Evolutionary conservation across 768 basidiomycete genomes (phyloP).

Genomic region (Xerocomus potaroensis): DNA sequence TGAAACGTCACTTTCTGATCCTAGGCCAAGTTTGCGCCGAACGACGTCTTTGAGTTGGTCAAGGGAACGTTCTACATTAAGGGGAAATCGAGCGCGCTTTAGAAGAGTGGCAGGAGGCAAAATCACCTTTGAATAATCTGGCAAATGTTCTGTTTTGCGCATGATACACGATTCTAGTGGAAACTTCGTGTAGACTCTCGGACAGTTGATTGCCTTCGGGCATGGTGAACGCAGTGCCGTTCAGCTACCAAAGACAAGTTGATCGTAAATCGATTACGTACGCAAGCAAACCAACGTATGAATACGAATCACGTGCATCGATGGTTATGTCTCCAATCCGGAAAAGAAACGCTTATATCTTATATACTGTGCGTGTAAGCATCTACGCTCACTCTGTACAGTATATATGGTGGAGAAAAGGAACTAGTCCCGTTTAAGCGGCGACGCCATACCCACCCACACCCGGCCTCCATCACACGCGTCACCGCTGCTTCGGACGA

Average conservation of each 20-base stretch:
- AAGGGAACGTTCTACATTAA: slow-evolving; percentile 52
- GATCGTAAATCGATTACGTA: slow-evolving; percentile 10
- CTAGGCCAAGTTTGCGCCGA: slow-evolving; percentile 56
- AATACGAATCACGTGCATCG: no score
- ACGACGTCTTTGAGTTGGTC: slow-evolving; percentile 54
- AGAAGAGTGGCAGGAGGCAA: neutral
- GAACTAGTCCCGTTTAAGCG: no score
- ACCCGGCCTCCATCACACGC: no score
- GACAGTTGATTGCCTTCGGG: slow-evolving; percentile 4
- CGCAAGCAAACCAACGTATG: no score
- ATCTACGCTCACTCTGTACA: no score
- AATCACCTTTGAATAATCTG: slow-evolving; percentile 40
- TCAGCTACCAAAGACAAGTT: neutral
- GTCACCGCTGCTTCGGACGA: no score
- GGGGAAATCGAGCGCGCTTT: slow-evolving; percentile 5
- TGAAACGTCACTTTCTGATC: slow-evolving; percentile 31
- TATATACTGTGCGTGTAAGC: no score
- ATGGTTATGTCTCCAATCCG: no score
- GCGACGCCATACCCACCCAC: no score
- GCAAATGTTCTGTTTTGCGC: slow-evolving; percentile 35
- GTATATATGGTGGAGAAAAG: no score
- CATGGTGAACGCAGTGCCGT: slow-evolving; percentile 11
- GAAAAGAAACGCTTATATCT: no score
- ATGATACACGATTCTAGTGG: slow-evolving; percentile 36
- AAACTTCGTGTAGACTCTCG: neutral